phyloP scores from a whole-genome alignment of 1,284 basidiomycete species.

The Melampsora abietis-canadensis region DNA sequence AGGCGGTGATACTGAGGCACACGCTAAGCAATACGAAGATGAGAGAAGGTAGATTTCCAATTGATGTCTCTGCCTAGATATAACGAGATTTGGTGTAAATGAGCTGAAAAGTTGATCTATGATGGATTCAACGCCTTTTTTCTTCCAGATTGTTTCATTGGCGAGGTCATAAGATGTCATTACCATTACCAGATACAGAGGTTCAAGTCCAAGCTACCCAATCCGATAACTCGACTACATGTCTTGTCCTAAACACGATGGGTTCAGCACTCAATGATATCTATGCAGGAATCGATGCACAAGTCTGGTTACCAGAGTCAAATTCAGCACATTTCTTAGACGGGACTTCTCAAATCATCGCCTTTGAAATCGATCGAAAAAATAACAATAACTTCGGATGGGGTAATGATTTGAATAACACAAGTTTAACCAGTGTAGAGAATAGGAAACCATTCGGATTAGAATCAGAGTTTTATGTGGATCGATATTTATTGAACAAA shows the following conservation, averaged over 20 bases:
- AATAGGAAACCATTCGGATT: constrained; percentile 21
- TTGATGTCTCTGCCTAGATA: background rate
- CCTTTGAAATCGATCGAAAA: constrained; percentile 40
- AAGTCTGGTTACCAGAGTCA: constrained; percentile 41
- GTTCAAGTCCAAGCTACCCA: background rate
- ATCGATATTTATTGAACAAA: constrained; percentile 41
- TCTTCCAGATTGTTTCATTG: constrained; percentile 40
- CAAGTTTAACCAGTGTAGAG: background rate
- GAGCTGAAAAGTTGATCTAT: background rate
- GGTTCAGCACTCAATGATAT: constrained; percentile 27
- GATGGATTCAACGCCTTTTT: background rate
- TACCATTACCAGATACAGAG: constrained; percentile 37
- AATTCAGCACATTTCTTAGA: constrained; percentile 38
- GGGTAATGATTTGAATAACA: background rate
- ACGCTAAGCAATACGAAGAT: constrained; percentile 10
- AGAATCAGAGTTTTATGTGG: constrained; percentile 28
- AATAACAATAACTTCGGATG: background rate
- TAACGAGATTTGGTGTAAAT: background rate
- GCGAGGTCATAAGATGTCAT: constrained; percentile 25
- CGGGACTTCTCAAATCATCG: constrained; percentile 26
- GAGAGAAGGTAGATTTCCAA: constrained; percentile 13
- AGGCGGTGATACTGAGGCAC: background rate
- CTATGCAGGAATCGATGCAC: constrained; percentile 40
- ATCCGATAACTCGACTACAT: constrained; percentile 39
- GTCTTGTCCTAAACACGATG: constrained; percentile 6